Base-by-base conservation (phyloP, 768 basidiomycete species). In the Tricholoma matsutake region DNA sequence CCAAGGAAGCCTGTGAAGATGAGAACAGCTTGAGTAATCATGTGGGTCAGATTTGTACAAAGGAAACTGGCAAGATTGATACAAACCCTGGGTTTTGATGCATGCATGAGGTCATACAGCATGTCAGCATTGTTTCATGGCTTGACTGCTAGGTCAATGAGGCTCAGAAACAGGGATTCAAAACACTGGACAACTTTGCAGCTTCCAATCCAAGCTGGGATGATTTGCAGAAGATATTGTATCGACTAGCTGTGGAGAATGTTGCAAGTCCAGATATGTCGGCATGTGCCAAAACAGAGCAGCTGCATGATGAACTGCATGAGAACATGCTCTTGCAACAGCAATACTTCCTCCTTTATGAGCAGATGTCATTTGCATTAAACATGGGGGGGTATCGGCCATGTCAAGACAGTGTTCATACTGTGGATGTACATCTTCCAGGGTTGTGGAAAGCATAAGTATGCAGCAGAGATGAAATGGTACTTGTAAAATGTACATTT, bases 311-410 rank as follows among this genome's bases (percentile, higher is more conserved):
- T 61, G 10, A 71, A 34, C 68, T 73, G 14, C 58, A 63, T 11
- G 73, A 78, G 59, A 81, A 81, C 57, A 55, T 59, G 0, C 31
- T 75, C 6, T 57, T 78, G 0, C 25, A 64, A 1, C 67, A 78
- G 9, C 60, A 75, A 22, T 75, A 77, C 22, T 65, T 75, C 7
- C 47, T 79, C 0, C 69, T 81, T 0, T 81, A 82, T 54, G 73
- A 78, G 34, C 78, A 81, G 49, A 55, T 78, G 0, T 65, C 67
- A 0, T 68, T 73, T 62, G 68, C 70, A 0, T 55, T 68, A 49
- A 63, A 63, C 66, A 5, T 41, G n/a, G 13, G 60, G 66, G 6
- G 66, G 63, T 43, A 67, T 67, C 20, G 62, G 62, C 0, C 28
- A 51, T 25, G 54, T 63, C 16, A 52, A 67, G 56, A 28, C 22